Base-by-base conservation (phyloP, 805 yeast species). In the Phaffomyces opuntiae region DNA sequence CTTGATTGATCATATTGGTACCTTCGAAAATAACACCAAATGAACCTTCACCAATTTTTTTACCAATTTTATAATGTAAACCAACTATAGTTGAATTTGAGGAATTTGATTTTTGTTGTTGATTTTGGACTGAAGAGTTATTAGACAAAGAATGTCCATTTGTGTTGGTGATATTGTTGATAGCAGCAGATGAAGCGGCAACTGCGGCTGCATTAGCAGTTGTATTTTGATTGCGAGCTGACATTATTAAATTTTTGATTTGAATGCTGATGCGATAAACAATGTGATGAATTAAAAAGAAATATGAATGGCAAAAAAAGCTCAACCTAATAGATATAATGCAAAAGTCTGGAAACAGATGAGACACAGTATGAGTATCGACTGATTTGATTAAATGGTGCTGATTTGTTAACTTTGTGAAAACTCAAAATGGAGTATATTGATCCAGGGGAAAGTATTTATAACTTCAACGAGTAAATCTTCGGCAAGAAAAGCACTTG, bases 21-120 rank as follows among this genome's bases (percentile, higher is more conserved):
- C 95, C 95, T 66, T 85, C 89, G 63, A 85, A 86, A 44, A 86
- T 81, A 9, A 85, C 84, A 33, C 95, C 95, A 68, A 86, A 86
- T 0, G 93, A 84, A 3, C 95, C 95, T 61, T 86, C 93, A 34
- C 95, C 95, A 45, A 86, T 86, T 64, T 86, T 86, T 58, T 84
- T 83, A 9, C 91, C 93, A 47, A 84, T 78, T 53, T 82, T 83
- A 64, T 82, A 86, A 62, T 86, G 95, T 37, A 72, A 60, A 13
- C 77, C 77, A 29, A 72, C 73, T 16, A 70, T 68, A 45, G 70
- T 55, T 17, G 56, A 50, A 45, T 50, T 55, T 9, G 56, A 43
- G 7, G 43, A 35, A 25, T 44, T 32, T n/a, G 45, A 33, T 29
- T 35, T n/a, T 35, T 32, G 32, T 42, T 49, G 35, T 43, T 41